Evolutionary conservation across 208 protist genomes (phyloP).

Genomic region (Crithidia acanthocephali): DNA sequence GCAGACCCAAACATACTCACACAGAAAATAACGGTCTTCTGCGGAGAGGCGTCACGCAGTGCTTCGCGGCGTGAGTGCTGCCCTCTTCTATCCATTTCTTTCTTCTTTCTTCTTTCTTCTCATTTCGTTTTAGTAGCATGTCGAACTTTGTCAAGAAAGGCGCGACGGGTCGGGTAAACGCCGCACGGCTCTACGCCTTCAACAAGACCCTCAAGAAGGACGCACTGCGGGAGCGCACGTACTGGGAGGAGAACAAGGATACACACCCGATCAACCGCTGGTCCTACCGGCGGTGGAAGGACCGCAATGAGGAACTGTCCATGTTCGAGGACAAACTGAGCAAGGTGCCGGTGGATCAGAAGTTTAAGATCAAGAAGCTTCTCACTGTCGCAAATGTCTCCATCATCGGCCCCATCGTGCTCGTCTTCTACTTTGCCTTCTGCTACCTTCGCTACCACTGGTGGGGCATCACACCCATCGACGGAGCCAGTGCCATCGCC

Average conservation of each 20-base stretch:
- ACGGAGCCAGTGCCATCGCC: constrained; percentile 66
- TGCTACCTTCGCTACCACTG: constrained; percentile 65
- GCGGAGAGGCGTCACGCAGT: too few species aligned
- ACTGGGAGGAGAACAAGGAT: constrained; percentile 86
- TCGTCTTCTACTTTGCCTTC: constrained; percentile 71
- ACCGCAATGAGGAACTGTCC: constrained; percentile 74
- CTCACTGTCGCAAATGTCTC: constrained; percentile 82
- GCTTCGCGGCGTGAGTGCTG: not conserved
- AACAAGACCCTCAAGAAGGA: constrained; percentile 87
- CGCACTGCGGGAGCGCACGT: constrained; percentile 62
- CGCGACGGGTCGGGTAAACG: constrained; percentile 63
- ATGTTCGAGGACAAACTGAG: constrained; percentile 84
- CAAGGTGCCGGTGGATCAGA: constrained; percentile 80
- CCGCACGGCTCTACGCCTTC: constrained; percentile 75
- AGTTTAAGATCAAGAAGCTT: constrained; percentile 88
- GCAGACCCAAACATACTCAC: too few species aligned
- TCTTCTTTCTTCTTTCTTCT: not conserved
- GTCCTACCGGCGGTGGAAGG: constrained; percentile 78
- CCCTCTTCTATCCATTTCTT: not conserved
- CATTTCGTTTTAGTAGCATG: constrained; percentile 34
- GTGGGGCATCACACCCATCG: constrained; percentile 81
- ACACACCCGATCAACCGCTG: constrained; percentile 84
- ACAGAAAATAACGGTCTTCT: too few species aligned
- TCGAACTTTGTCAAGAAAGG: constrained; percentile 62
- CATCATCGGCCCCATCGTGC: constrained; percentile 65